These are phyloP conservation scores for Globisporangium nagaii DNA, from an alignment of 352 stramenopile genomes.

Conservation along the genomic window DNA sequence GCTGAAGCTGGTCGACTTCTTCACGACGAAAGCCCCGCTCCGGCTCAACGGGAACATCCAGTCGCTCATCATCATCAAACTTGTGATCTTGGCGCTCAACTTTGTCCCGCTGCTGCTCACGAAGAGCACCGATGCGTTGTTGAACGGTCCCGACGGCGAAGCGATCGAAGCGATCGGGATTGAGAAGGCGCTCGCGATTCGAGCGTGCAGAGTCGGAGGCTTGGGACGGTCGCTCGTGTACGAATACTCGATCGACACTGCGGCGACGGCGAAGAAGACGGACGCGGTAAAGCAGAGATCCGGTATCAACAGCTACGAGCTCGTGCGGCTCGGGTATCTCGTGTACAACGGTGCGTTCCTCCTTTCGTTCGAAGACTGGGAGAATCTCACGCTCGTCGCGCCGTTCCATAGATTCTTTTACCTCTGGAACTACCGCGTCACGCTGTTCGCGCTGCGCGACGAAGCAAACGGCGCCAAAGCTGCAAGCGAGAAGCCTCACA, in stretches of 20 bases:
- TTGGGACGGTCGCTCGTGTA: neutral
- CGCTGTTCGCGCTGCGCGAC: neutral
- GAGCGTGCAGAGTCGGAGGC: neutral
- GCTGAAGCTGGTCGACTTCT: constrained; percentile 10
- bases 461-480: neutral
- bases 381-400: neutral
- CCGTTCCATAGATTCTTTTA: constrained; percentile 1
- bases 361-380: constrained; percentile 9
- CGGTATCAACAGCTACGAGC: constrained; percentile 9
- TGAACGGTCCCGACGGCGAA: neutral
- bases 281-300: neutral
- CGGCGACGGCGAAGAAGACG: neutral
- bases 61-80: constrained; percentile 11
- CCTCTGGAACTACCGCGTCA: constrained; percentile 11
- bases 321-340: constrained; percentile 13
- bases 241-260: neutral
- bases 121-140: neutral
- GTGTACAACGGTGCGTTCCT: constrained; percentile 7
- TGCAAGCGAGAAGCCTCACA: constrained; percentile 1
- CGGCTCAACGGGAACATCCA: constrained; percentile 12
- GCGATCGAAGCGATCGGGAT: neutral
- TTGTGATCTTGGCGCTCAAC: constrained; percentile 6
- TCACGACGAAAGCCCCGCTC: constrained; percentile 9
- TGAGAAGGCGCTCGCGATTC: neutral
- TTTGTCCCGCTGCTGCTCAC: neutral